Evolutionary conservation across 1,139 yeast genomes (phyloP).

Genomic region (Geotrichum cucujoidarum): DNA sequence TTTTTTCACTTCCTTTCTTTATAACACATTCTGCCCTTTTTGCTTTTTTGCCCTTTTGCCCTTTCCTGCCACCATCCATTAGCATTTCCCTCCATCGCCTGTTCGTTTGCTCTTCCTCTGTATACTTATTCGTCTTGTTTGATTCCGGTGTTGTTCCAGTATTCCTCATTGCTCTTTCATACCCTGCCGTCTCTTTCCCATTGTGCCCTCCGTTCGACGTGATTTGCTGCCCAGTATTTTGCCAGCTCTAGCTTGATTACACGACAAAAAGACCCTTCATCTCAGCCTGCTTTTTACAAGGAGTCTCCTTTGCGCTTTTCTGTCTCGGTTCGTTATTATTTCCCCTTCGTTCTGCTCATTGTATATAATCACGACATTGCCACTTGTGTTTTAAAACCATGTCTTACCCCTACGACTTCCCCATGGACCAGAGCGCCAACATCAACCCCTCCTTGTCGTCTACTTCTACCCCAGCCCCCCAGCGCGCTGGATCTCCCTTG

Average conservation of each 20-base stretch:
- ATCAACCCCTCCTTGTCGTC: neutral
- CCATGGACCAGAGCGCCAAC: constrained; percentile 5
- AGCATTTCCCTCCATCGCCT: no score
- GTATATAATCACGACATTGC: neutral
- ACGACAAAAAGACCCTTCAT: no score
- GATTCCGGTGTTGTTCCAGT: no score
- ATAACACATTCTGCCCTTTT: neutral
- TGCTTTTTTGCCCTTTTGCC: neutral
- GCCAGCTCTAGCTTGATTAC: no score
- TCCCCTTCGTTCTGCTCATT: neutral
- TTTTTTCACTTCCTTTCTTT: neutral
- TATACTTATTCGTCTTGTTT: no score
- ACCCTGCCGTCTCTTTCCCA: no score
- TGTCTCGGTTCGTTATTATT: neutral
- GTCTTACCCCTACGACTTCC: constrained; percentile 14
- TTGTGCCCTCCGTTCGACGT: no score
- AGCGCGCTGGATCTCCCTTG: neutral
- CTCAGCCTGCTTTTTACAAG: no score
- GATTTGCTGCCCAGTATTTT: no score
- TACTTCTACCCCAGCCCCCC: constrained; percentile 1
- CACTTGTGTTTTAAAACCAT: constrained; percentile 1
- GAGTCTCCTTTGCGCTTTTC: neutral
- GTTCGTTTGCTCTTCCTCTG: no score
- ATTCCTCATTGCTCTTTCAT: no score
- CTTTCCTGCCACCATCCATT: constrained; percentile 2